Evolutionary conservation across 2,329 filamentous ascomycete species (phyloP), one percentile per base, ranked within the genome.

Genomic region (Arthroderma uncinatum): DNA sequence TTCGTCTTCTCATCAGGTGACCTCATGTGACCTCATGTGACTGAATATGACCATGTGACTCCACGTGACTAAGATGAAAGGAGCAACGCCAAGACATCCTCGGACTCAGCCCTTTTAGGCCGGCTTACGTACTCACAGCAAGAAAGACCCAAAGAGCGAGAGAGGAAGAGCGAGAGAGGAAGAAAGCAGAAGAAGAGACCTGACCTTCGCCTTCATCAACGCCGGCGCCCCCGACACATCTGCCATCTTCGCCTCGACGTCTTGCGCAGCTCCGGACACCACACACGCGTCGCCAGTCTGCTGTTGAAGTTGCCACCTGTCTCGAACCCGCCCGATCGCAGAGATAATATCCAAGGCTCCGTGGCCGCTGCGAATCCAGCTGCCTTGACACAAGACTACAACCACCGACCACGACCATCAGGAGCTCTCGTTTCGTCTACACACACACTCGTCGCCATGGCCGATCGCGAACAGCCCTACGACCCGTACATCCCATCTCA

Each of bases 401-500:
- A 4, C 28, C 14, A 10, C n/a, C 50, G n/a, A 16, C 4, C 33
- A 21, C 50, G 28, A 10, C n/a, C 50, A 9, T 28, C 12, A 12
- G n/a, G 23, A 4, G 4, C 23, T 53, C 50, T n/a, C 25, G 19
- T 23, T 37, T 4, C 4, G 4, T 23, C 5, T 39, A 8, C 6
- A 25, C 53, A 21, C 12, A 28, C 34, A 44, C 12, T n/a, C 16
- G 1, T 60, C 65, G 73, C 67, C 66, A 82, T 82, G 80, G 77
- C 78, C 71, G 77, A 76, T 68, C 75, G 75, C 65, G 77, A 82
- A 68, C 76, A 78, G 66, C 88, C 88, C 64, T 94, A 94, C 75
- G 89, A 94, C 75, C 89, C 89, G 62, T 94, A 93, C 76, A 91
- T 92, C 73, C 89, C 89, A 69, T 82, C 81, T 70, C 83, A 83